Evolutionary conservation across 2,329 filamentous ascomycete genomes (phyloP), one percentile per base, ranked within the genome.

Genomic region (Neonectria ditissima): DNA sequence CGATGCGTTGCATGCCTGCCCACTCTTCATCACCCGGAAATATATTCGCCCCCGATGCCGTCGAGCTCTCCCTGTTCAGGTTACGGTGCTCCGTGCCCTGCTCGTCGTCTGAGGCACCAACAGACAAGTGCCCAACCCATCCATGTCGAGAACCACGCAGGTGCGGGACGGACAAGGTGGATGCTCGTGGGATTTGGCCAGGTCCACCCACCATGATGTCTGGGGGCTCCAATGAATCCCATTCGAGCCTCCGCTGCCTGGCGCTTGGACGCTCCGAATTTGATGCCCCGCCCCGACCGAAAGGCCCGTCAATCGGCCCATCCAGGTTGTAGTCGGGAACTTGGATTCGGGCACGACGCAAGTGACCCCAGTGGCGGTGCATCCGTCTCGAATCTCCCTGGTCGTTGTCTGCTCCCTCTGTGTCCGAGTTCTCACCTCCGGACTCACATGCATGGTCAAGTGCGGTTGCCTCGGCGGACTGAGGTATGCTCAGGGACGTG

Each of bases 1-100:
- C 84, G 50, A 97, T 91, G 54, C 85, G 84, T 69, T 92, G 90
- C 86, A 94, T 91, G 48, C 89, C 87, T 22, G 86, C 84, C 75
- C 75, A 77, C 5, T 80, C 80, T 26, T 83, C 80, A 7, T 81
- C 80, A 14, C 76, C 68, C 45, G 55, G 63, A 34, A 60, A 63
- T n/a, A 67, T 63, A 39, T 66, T 66, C 54, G 60, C 68, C 22
- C 60, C 62, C 6, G 67, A 63, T 34, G 53, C 22, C 30, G 69
- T 48, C 5, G 74, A 72, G 34, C 58, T 65, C 53, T 74, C 74
- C 39, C 68, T 59, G 48, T 67, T 67, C 18, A 54, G 47, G 32
- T 65, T 58, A 41, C 56, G 62, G 50, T 48, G 63, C 22, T 74
- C 72, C 20, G 65, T 47, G 28, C 47, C 65, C 39, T 70, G 68